phyloP scores from a whole-genome alignment of 768 basidiomycete genomes.

The Kwoniella dendrophila region DNA sequence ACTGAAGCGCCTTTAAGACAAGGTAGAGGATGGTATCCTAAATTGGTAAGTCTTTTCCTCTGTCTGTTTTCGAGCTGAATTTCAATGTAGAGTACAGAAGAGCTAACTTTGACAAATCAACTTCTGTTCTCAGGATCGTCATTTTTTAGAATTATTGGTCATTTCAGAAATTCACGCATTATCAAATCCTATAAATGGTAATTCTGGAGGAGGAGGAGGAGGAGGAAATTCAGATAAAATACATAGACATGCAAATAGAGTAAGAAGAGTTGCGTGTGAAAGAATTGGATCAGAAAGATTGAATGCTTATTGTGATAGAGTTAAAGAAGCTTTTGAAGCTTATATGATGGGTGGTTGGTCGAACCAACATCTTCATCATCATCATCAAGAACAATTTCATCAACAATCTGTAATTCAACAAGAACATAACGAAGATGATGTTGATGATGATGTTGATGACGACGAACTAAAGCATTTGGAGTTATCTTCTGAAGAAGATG shows the following conservation, averaged over 20 bases:
- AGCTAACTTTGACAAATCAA: too few relatives aligned
- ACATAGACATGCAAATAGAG: slow-evolving; percentile 49
- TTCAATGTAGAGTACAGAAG: too few relatives aligned
- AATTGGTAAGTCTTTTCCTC: slow-evolving; percentile 34
- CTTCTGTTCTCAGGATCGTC: slow-evolving; percentile 44
- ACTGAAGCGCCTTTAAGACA: slow-evolving; percentile 52
- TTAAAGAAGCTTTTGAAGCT: slow-evolving; percentile 54
- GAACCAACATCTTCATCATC: not conserved
- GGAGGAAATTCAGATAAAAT: slow-evolving; percentile 46
- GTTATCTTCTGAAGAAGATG: too few relatives aligned
- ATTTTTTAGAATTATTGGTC: slow-evolving; percentile 55
- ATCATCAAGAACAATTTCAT: not conserved
- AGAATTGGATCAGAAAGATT: slow-evolving; percentile 54
- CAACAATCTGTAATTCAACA: not conserved
- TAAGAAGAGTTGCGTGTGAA: slow-evolving; percentile 52
- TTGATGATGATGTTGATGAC: slow-evolving; percentile 6
- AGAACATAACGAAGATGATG: not conserved
- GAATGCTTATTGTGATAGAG: slow-evolving; percentile 53
- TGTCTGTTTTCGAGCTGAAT: too few relatives aligned
- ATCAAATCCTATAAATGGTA: slow-evolving; percentile 38
- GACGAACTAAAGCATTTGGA: too few relatives aligned
- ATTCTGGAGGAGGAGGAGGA: slow-evolving; percentile 19
- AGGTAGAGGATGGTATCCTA: slow-evolving; percentile 54
- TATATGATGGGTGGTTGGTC: slow-evolving; percentile 42
- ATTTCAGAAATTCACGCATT: slow-evolving; percentile 52